Evolutionary conservation across 306 rosid genomes (phyloP), one percentile per base, ranked within the genome.

Genomic region (Pyrus betulifolia): DNA sequence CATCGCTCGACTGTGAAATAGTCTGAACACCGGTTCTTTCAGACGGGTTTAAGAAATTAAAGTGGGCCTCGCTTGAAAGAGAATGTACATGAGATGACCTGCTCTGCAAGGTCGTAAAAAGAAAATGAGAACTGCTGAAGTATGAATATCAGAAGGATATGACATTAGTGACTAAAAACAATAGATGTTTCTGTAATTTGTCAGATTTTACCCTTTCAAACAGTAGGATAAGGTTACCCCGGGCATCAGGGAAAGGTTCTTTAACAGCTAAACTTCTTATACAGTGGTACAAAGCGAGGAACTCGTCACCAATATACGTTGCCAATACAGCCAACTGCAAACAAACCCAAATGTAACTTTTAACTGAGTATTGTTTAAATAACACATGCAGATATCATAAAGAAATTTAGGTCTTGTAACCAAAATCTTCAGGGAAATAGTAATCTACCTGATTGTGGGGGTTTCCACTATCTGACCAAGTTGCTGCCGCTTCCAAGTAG

Each of bases 221-320:
- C 80, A 96, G 84, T 77, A 96, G 78, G 51, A 85, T 77, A 62
- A 96, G 91, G 79, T 96, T 96, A 81, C 86, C 89, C 92, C 82
- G 82, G 65, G 99, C 97, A 81, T 96, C 98, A 22, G 99, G 98
- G 82, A 96, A 96, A 66, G 99, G 99, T 71, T 88, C 92, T 85
- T 89, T 85, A 79, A 91, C 97, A 15, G 96, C 91, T 55, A 88
- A 88, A 85, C 99, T 96, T 84, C 99, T 85, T 76, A 89, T 91
- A 83, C 98, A 92, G 62, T 96, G 98, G 80, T 92, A 96, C n/a
- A 96, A 83, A 71, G 98, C 96, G 45, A 96, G 99, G 82, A 96
- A 88, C 72, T 91, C 97, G 81, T 96, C 98, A 67, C 93, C 93
- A 67, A 89, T 84, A 79, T 92, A 92, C 10, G 89, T 96, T 27